Evolutionary conservation across 2,329 filamentous ascomycete species (phyloP), one percentile per base, ranked within the genome.

Genomic region (Sporothrix dimorphospora): DNA sequence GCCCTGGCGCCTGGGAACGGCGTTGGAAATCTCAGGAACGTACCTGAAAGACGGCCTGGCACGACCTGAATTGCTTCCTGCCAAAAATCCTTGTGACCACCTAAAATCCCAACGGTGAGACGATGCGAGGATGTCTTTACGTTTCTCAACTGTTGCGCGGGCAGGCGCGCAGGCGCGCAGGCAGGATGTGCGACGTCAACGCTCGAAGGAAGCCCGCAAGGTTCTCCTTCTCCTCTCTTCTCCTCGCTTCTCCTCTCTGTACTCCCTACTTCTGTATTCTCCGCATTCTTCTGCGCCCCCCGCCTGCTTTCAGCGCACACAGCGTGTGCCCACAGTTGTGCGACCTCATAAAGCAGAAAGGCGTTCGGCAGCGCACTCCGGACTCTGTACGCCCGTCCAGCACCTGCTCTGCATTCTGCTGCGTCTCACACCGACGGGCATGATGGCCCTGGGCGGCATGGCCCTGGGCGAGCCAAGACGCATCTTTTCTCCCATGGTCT

Each of bases 341-440:
- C n/a, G 24, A 65, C 59, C 12, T 19, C 21, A 45, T 5, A 40
- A 45, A 45, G 30, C 12, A 24, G 12, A 65, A 24, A 14, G 19
- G 59, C 12, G n/a, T 27, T 45, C 59, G 38, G 59, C 42, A 66
- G 42, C 24, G 24, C 24, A n/a, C 38, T 49, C 42, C 63, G 19
- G 63, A 47, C 57, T 14, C 40, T 49, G 14, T 66, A 45, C 27
- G 16, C 63, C 21, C 24, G 34, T 27, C 12, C 9, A 14, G 59
- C 34, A 14, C 34, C 5, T 59, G 47, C 24, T 21, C 27, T 57
- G 57, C 19, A 61, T 61, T 61, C 34, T 42, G 57, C 34, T 42
- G 57, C 34, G 57, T 61, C 57, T 61, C 57, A 61, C 61, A 27
- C 61, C 61, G 61, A 47, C 40, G 61, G 61, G 40, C 61, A 61